A percentile compares a stretch with the other conserved stretches of the same genome.
These are phyloP conservation scores for Allomyces arbusculus DNA, from an alignment of 192 early-diverging fungal species.

Conservation along the genomic window DNA sequence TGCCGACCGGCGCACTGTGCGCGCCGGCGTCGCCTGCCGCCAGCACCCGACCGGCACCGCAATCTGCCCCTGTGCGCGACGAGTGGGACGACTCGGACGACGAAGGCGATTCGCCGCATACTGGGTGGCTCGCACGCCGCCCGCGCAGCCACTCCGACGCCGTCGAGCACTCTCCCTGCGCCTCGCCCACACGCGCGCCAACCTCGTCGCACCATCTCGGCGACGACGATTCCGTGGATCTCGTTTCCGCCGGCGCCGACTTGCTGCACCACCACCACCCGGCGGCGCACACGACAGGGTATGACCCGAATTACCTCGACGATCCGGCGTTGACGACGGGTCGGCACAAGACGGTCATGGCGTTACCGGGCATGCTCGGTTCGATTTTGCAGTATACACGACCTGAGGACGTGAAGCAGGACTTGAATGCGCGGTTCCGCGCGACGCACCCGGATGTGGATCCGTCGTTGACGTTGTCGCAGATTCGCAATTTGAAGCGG, in stretches of 20 bases:
- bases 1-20: not conserved
- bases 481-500: slow-evolving; percentile 65
- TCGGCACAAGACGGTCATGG: slow-evolving; percentile 53
- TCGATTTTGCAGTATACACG: slow-evolving; percentile 65
- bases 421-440: slow-evolving; percentile 71
- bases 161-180: no score
- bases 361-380: slow-evolving; percentile 61
- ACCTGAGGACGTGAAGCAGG: slow-evolving; percentile 63
- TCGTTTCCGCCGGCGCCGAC: no score
- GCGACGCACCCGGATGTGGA: slow-evolving; percentile 62
- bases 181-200: no score
- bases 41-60: not conserved
- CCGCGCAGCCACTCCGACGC: not conserved
- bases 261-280: not conserved
- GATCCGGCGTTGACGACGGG: slow-evolving; percentile 66
- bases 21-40: not conserved
- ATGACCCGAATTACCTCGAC: slow-evolving; percentile 72
- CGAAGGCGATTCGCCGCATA: not conserved
- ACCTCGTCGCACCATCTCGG: no score
- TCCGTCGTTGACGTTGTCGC: slow-evolving; percentile 56
- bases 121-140: not conserved
- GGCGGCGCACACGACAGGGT: slow-evolving; percentile 11
- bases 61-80: not conserved
- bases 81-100: not conserved
- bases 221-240: no score